These are phyloP conservation scores for Massariosphaeria phaeospora DNA, from an alignment of 495 filamentous ascomycete species.

Conservation along the genomic window DNA sequence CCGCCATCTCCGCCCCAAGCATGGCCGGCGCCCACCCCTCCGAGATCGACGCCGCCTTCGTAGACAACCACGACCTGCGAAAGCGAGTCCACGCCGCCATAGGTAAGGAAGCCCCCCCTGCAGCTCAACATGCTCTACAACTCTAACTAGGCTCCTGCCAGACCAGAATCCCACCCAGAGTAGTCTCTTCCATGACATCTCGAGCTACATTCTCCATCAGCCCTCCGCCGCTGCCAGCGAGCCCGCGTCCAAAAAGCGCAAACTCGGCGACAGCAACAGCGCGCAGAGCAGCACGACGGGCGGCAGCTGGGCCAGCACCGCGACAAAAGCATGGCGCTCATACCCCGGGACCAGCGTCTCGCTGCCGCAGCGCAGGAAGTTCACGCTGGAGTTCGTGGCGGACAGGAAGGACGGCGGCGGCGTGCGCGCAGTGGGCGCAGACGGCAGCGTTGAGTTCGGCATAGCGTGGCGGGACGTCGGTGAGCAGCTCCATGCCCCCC, in stretches of 20 bases:
- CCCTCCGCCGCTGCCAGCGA: constrained; percentile 6
- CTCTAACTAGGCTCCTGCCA: constrained; percentile 3
- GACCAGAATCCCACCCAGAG: constrained; percentile 30
- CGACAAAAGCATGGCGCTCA: constrained; percentile 11
- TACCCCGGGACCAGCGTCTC: constrained; percentile 38
- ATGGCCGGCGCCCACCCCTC: constrained; percentile 15
- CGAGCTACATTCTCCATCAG: constrained; percentile 29
- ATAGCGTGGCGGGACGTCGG: constrained; percentile 70
- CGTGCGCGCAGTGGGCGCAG: constrained; percentile 62
- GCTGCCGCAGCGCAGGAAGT: constrained; percentile 82
- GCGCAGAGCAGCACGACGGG: constrained; percentile 13
- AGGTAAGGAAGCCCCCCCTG: constrained; percentile 10
- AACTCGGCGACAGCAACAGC: constrained; percentile 28
- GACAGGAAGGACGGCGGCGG: constrained; percentile 47
- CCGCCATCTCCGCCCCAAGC: not conserved
- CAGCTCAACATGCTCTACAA: not conserved
- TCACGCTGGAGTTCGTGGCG: constrained; percentile 62
- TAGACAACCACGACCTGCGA: constrained; percentile 26
- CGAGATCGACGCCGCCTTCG: constrained; percentile 30
- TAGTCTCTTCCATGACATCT: constrained; percentile 34
- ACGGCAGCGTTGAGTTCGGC: constrained; percentile 62
- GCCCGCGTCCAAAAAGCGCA: constrained; percentile 35
- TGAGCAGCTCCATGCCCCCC: constrained; percentile 42
- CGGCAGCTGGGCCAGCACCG: constrained; percentile 10
- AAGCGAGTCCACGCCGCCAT: constrained; percentile 31